These are phyloP conservation scores for Ganoderma meredithae DNA, from an alignment of 1,284 basidiomycete species.

Conservation along the genomic window DNA sequence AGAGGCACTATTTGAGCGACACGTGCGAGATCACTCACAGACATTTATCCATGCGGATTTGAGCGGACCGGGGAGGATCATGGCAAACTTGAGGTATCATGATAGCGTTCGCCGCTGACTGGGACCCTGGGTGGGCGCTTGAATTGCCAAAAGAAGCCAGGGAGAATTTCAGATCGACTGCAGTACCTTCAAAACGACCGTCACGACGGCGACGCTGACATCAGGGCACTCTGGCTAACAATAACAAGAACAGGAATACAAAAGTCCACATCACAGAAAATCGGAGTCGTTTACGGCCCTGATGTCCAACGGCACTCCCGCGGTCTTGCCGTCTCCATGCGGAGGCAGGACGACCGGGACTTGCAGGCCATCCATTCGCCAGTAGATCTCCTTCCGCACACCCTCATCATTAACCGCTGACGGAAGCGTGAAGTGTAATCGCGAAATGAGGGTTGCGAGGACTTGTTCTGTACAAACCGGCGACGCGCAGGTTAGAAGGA, in stretches of 20 bases:
- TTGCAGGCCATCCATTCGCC: constrained; percentile 47
- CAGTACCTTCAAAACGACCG: neutral
- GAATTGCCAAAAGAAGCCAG: neutral
- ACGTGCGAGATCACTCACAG: too few species aligned
- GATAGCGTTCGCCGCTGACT: too few species aligned
- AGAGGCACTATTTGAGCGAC: too few species aligned
- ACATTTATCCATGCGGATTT: too few species aligned
- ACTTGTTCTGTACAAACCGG: constrained; percentile 33
- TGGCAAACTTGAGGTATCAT: too few species aligned
- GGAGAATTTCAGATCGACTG: too few species aligned
- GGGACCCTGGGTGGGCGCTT: neutral
- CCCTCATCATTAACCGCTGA: constrained; percentile 40
- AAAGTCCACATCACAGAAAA: constrained; percentile 28
- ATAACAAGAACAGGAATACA: neutral
- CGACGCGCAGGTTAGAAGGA: neutral
- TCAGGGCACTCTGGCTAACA: neutral
- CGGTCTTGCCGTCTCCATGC: constrained; percentile 41
- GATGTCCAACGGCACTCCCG: constrained; percentile 44
- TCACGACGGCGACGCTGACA: neutral
- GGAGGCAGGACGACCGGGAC: constrained; percentile 47
- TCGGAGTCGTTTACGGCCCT: constrained; percentile 40
- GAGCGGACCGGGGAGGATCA: too few species aligned
- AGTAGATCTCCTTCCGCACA: constrained; percentile 45
- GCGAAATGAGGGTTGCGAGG: constrained; percentile 33
- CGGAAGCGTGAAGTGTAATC: constrained; percentile 45